These are phyloP conservation scores for Dunaliella primolecta DNA, from an alignment of 139 green algal genomes.

Conservation along the genomic window DNA sequence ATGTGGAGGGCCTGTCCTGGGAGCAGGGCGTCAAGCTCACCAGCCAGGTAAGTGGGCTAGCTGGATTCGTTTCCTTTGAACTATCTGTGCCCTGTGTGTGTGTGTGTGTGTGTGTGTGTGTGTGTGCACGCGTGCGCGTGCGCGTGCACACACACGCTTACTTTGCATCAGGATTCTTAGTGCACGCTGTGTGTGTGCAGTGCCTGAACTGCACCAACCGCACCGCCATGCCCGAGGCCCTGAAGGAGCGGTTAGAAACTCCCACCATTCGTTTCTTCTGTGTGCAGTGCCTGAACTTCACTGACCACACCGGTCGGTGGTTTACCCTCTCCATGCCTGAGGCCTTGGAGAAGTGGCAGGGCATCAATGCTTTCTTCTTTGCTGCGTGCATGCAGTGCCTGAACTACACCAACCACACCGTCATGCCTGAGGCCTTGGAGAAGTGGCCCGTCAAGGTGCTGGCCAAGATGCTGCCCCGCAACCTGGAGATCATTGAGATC, in stretches of 20 bases:
- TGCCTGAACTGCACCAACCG: conserved; percentile 97
- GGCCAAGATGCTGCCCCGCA: conserved; percentile 91
- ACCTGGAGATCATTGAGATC: conserved; percentile 95
- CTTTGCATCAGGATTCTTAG: no score
- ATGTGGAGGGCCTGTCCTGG: conserved; percentile 87
- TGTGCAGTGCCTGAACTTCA: conserved; percentile 93
- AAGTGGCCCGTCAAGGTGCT: conserved; percentile 92
- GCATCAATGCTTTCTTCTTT: neutral
- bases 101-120: no score
- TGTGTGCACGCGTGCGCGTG: no score
- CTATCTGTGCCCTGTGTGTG: no score
- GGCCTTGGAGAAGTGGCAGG: conserved; percentile 54
- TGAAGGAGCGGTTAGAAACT: conserved; percentile 99
- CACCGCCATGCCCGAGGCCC: conserved; percentile 96
- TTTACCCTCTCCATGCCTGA: conserved; percentile 92
- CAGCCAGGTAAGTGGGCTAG: conserved; percentile 48
- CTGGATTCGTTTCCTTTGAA: neutral
- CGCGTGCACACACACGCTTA: no score
- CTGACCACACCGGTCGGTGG: conserved; percentile 74
- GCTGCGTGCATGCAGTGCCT: conserved; percentile 49
- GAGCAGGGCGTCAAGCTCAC: conserved; percentile 86
- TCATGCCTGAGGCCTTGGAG: conserved; percentile 98
- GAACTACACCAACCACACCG: conserved; percentile 99
- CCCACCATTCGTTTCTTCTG: no score
- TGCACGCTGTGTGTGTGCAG: conserved; percentile 29